A percentile compares a stretch with the other conserved stretches of the same genome.
Conservation (phyloP, 1,284 basidiomycete genomes). For the Cutaneotrichosporon cyanovorans region DNA sequence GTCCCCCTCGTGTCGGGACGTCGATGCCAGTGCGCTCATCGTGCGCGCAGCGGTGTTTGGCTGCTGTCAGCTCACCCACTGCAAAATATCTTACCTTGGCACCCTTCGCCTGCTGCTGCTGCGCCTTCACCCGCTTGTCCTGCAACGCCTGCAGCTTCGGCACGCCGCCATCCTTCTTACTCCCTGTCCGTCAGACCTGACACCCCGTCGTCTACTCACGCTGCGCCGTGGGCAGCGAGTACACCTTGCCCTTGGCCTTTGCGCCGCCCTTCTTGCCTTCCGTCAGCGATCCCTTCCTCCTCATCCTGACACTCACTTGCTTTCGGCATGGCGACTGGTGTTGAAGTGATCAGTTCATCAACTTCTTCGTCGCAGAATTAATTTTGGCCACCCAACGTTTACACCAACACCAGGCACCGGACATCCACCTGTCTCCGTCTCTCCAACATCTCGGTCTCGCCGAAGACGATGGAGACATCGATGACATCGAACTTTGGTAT, state of each 20-base stretch:
- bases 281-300: not conserved
- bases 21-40: constrained; percentile 13
- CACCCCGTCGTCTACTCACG: constrained; percentile 16
- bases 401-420: not conserved
- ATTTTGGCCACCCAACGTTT: constrained; percentile 13
- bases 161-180: constrained; percentile 70
- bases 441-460: constrained; percentile 1
- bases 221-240: constrained; percentile 24
- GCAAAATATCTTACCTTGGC: not conserved
- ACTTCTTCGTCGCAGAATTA: constrained; percentile 5
- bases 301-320: constrained; percentile 25
- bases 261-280: constrained; percentile 19
- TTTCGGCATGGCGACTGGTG: constrained; percentile 31
- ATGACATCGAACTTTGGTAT: too few species aligned
- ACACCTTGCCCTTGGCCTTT: constrained; percentile 30
- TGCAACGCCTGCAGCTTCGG: constrained; percentile 56
- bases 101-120: constrained; percentile 1
- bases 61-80: constrained; percentile 1
- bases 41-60: constrained; percentile 7
- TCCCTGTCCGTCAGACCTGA: not conserved
- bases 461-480: too few species aligned
- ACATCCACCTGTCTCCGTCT: not conserved
- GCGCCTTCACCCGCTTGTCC: constrained; percentile 23
- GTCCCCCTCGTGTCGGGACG: constrained; percentile 12
- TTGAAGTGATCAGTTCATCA: not conserved